A percentile compares a stretch with the other conserved stretches of the same genome.
Conservation (phyloP, 2,329 filamentous ascomycete species). For the Ceratocystis harringtonii region DNA sequence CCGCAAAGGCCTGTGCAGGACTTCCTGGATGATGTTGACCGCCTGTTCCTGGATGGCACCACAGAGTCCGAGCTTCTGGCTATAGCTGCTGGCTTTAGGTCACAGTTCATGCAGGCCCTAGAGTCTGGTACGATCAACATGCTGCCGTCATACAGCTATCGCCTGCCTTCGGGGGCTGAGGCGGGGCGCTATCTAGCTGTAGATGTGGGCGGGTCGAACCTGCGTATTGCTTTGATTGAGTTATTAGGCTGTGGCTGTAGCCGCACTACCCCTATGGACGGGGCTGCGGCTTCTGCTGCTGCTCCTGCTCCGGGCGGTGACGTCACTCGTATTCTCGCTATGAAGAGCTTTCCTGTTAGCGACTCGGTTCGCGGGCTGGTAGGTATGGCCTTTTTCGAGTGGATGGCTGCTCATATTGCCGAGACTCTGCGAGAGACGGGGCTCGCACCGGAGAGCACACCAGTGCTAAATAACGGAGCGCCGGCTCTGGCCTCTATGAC, state of each 20-base stretch:
- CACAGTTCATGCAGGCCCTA: conserved; percentile 40
- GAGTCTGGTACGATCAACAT: conserved; percentile 41
- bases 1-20: conserved; percentile 25
- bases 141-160: conserved; percentile 51
- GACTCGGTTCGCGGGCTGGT: conserved; percentile 39
- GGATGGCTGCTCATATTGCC: conserved; percentile 48
- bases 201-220: conserved; percentile 55
- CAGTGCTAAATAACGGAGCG: background rate
- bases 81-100: conserved; percentile 37
- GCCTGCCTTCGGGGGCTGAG: conserved; percentile 46
- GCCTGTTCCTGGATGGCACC: conserved; percentile 35
- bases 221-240: conserved; percentile 49
- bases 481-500: conserved; percentile 17
- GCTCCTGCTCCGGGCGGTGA: background rate
- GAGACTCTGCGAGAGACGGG: conserved; percentile 34
- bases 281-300: background rate
- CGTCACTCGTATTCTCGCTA: conserved; percentile 23
- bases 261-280: background rate
- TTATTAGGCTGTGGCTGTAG: conserved; percentile 32
- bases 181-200: conserved; percentile 45
- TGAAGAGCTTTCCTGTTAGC: conserved; percentile 41
- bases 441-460: background rate
- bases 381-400: conserved; percentile 49
- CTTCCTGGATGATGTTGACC: conserved; percentile 43
- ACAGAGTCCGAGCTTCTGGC: conserved; percentile 29